Conservation (phyloP, 441 rosid species). For the Isatis lusitanica region DNA sequence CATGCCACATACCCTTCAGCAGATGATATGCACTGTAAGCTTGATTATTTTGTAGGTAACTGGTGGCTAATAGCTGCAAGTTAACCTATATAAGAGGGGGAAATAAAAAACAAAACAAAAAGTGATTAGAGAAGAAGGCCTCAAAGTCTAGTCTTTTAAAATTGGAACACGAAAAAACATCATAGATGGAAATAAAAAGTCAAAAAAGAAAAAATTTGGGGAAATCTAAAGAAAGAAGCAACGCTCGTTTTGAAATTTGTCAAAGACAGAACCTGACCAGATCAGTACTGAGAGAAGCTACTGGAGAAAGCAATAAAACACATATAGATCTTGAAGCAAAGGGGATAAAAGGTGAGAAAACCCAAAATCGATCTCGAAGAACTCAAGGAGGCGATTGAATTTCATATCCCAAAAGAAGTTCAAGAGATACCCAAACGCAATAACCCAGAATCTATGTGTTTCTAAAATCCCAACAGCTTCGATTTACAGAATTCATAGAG, state of each 20-base stretch:
- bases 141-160: neutral
- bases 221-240: constrained; percentile 8
- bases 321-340: constrained; percentile 7
- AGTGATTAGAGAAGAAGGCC: constrained; percentile 7
- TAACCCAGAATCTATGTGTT: neutral
- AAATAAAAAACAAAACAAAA: constrained; percentile 6
- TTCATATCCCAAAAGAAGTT: neutral
- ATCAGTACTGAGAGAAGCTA: constrained; percentile 13
- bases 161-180: too few species aligned
- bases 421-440: neutral
- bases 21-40: constrained; percentile 88
- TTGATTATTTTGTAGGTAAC: constrained; percentile 91
- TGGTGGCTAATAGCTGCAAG: constrained; percentile 80
- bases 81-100: constrained; percentile 53
- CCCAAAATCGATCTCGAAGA: constrained; percentile 33
- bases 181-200: neutral
- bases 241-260: neutral
- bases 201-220: neutral
- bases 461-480: constrained; percentile 2
- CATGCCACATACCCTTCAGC: constrained; percentile 60
- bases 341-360: constrained; percentile 19
- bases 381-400: constrained; percentile 1
- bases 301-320: neutral
- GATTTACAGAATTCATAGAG: constrained; percentile 3
- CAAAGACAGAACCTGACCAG: constrained; percentile 8